Evolutionary conservation across 495 filamentous ascomycete genomes (phyloP), one percentile per base, ranked within the genome.

Genomic region (Thermothielavioides terrestris): DNA sequence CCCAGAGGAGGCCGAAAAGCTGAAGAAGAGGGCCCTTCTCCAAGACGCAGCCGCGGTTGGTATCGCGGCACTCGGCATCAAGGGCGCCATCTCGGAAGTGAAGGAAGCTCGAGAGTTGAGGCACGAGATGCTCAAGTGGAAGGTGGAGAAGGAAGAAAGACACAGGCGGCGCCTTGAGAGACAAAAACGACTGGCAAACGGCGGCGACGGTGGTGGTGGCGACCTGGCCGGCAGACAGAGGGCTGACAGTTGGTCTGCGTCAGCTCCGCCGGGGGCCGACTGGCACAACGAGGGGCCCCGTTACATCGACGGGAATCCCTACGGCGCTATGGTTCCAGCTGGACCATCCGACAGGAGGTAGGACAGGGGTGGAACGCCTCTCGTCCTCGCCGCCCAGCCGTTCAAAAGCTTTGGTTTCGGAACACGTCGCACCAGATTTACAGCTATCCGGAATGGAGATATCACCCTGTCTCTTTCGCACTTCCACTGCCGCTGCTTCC

Each of bases 21-120:
- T 81, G 46, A 84, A 84, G 60, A 77, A 79, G 10, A 94, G 86
- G 64, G 84, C 83, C 15, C 74, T 84, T 46, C 54, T 88, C 42
- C 78, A 84, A 62, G 88, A 94, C 63, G 80, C 81, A 10, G 83
- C 87, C 2, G 83, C 83, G 30, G 72, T 94, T 1, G 88, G 88
- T 54, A 84, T 95, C 42, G 89, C 89, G 11, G 87, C 86, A 3
- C 71, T 94, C 27, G 87, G 89, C 61, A 84, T 94, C 73, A 89
- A 89, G 67, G 82, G 84, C 28, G 88, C 87, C 35, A 73, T 88
- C 54, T 76, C 76, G 3, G 86, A 90, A 63, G 53, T 76, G 53
- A 73, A 74, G 58, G 71, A 76, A 38, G 71, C 69, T 30, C 56
- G 60, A 38, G 69, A 73, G 36, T 55, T 66, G 54, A 46, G 56